These are phyloP conservation scores for Xylariaceae sp. DNA, from an alignment of 2,329 filamentous ascomycete species.

Conservation along the genomic window DNA sequence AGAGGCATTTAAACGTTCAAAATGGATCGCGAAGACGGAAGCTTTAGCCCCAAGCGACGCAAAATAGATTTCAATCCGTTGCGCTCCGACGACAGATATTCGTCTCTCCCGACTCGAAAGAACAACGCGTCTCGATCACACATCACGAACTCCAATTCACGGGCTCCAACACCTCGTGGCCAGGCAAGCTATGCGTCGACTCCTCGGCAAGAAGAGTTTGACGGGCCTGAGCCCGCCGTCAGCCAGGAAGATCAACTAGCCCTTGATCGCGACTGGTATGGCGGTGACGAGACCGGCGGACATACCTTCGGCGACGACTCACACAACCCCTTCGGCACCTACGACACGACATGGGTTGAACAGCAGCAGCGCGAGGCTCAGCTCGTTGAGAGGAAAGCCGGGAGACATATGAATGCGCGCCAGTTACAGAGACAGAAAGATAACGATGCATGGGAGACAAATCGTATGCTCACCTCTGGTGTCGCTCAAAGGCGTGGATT, in stretches of 20 bases:
- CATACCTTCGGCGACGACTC: slow-evolving; percentile 84
- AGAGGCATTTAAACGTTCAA: neutral
- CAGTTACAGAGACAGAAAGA: slow-evolving; percentile 85
- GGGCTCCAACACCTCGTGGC: slow-evolving; percentile 28
- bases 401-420: slow-evolving; percentile 62
- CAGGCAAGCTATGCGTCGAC: slow-evolving; percentile 34
- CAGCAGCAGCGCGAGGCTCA: slow-evolving; percentile 66
- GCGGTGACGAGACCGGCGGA: slow-evolving; percentile 72
- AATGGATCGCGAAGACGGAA: slow-evolving; percentile 32
- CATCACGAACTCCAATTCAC: slow-evolving; percentile 28
- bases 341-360: slow-evolving; percentile 66
- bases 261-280: slow-evolving; percentile 90
- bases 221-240: slow-evolving; percentile 56
- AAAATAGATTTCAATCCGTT: slow-evolving; percentile 57
- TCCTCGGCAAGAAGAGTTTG: slow-evolving; percentile 52
- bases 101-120: slow-evolving; percentile 44
- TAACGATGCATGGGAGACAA: slow-evolving; percentile 97
- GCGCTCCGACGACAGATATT: slow-evolving; percentile 51
- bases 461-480: slow-evolving; percentile 94
- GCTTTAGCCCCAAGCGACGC: slow-evolving; percentile 56
- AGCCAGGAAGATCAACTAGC: slow-evolving; percentile 66
- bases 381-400: slow-evolving; percentile 73
- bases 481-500: slow-evolving; percentile 86
- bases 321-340: slow-evolving; percentile 85
- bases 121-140: slow-evolving; percentile 36